Conservation (phyloP, 208 protist species). For the Acanthamoeba castellanii region DNA sequence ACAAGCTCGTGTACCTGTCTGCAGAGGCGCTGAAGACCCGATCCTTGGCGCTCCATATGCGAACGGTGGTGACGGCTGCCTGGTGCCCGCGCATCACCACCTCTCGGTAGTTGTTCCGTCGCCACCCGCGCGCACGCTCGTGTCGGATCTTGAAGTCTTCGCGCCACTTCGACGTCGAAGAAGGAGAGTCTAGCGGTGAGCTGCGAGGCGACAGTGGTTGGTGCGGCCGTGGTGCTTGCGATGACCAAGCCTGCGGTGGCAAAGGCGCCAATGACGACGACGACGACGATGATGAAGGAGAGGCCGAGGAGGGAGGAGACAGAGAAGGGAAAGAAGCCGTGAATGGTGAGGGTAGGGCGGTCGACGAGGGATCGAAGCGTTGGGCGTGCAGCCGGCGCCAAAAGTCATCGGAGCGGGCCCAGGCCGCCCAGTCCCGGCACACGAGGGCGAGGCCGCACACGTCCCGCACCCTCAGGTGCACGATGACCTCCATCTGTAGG, state of each 20-base stretch:
- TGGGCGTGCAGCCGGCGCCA: slow-evolving; percentile 25
- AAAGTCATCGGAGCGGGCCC: slow-evolving; percentile 30
- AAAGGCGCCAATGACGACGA: too few species aligned
- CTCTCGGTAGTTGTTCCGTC: not conserved
- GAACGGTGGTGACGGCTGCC: slow-evolving; percentile 9
- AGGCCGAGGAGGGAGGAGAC: not conserved
- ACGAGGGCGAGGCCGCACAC: slow-evolving; percentile 12
- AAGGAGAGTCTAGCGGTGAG: not conserved
- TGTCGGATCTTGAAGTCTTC: slow-evolving; percentile 31
- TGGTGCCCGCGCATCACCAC: slow-evolving; percentile 17
- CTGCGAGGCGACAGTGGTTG: not conserved
- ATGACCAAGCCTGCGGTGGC: not conserved
- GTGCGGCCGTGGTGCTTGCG: not conserved
- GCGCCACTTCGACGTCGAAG: not conserved
- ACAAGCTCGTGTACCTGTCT: not conserved
- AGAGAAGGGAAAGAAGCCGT: not conserved
- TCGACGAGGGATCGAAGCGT: slow-evolving; percentile 23
- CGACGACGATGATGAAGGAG: not conserved
- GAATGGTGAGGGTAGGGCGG: not conserved
- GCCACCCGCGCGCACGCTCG: slow-evolving; percentile 26
- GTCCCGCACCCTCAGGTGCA: slow-evolving; percentile 43
- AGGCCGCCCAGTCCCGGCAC: not conserved
- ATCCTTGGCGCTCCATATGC: slow-evolving; percentile 22
- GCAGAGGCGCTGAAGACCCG: slow-evolving; percentile 28
- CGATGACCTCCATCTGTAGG: slow-evolving; percentile 19